Evolutionary conservation across 1,284 basidiomycete species (phyloP), one percentile per base, ranked within the genome.

Genomic region (Uromyces viciae-fabae): DNA sequence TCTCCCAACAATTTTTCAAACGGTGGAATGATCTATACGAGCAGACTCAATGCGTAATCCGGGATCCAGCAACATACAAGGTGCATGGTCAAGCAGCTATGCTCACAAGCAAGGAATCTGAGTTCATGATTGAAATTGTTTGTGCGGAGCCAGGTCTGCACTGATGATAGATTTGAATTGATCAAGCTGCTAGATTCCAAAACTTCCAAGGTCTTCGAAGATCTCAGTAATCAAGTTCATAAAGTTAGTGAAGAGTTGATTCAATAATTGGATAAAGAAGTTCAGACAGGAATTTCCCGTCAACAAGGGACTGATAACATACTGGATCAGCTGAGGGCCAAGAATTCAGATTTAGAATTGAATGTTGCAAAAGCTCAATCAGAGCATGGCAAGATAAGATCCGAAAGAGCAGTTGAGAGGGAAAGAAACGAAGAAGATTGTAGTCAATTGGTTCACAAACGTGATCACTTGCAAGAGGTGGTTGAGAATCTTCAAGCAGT

Each of bases 341-440:
- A 62, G 69, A 80, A 73, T 33, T 28, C 43, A 4, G 78, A 80
- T 14, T 71, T 80, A 46, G 78, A 80, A 28, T 8, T 15, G 2
- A 72, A 46, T 22, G 56, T 80, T 15, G 36, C 52, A 5, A 80
- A 80, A 33, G 68, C 78, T 33, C n/a, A 69, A 33, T n/a, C 56
- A 8, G 78, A 80, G 31, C 33, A 80, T 58, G 78, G 78, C 15
- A 80, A 64, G 33, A 71, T 80, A 22, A 36, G 78, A 43, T 80
- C 78, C 25, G 78, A 80, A 72, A 60, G 69, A 43, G 68, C 78
- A 22, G 69, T 80, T 3, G 78, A 80, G 49, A 73, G 69, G 43
- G 78, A 80, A 22, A 56, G 46, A 11, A 33, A 43, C 19, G 52
- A 72, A n/a, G 78, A 72, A 62, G 76, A 71, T 14, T 11, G 38